Base-by-base conservation (phyloP, 2,329 filamentous ascomycete species). In the Trichothecium roseum region DNA sequence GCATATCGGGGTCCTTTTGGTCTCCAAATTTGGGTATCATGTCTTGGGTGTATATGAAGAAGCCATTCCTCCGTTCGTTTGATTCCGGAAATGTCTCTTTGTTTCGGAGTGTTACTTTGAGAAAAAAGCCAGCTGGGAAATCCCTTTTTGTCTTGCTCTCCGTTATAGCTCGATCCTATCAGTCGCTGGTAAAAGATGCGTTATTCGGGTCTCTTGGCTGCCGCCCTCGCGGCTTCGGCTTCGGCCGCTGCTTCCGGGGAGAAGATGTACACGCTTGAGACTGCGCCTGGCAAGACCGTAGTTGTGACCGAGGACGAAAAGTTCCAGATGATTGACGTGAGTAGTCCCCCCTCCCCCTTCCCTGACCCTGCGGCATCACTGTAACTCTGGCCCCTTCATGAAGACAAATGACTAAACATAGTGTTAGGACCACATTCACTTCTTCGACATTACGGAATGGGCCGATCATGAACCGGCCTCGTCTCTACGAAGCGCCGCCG, bases 391-490 rank as follows among this genome's bases (percentile, higher is more conserved):
- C n/a, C n/a, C n/a, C n/a, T n/a, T n/a, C n/a, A n/a, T n/a, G n/a
- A n/a, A n/a, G 28, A 30, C 28, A 17, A n/a, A 7, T 14, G 28
- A 5, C 29, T 17, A 18, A 12, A 9, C 3, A 8, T 4, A 18
- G n/a, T 24, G 10, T 3, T 30, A 46, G 45, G 39, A 41, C 32
- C 42, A 45, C 22, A 32, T 39, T 12, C 45, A 46, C 37, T 49
- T 49, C 42, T 49, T 49, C 30, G 46, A 49, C 38, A 44, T 49
- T 24, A 49, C 46, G 4, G 46, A 48, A 32, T 46, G 38, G 36
- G 16, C 39, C 14, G 45, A 45, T 26, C 32, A 35, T 16, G 22
- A 37, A 12, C 30, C 35, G 24, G 27, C 34, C 2, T 34, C 40
- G 9, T 32, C 37, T 20, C 22, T 39, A n/a, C 18, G 40, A 13